Conservation (phyloP, 495 filamentous ascomycete genomes). For the Neurospora sp. region DNA sequence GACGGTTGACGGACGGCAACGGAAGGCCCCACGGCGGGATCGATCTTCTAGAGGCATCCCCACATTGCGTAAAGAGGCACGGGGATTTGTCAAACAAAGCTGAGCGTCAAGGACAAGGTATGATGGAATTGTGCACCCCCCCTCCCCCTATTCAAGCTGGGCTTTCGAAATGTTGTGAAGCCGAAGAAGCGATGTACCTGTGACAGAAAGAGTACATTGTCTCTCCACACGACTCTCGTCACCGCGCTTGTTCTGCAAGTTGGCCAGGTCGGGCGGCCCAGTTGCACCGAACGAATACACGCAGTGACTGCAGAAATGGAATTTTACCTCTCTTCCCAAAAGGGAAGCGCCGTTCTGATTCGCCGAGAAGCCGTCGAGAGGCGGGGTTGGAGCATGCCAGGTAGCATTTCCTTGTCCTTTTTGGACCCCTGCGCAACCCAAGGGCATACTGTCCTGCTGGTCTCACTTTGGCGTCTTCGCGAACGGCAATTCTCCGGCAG, state of each 20-base stretch:
- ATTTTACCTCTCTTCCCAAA: neutral
- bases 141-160: neutral
- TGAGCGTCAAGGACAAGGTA: neutral
- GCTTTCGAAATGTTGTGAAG: neutral
- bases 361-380: neutral
- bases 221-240: neutral
- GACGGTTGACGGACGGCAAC: neutral
- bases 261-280: neutral
- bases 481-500: neutral
- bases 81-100: neutral
- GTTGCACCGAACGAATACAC: neutral
- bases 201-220: neutral
- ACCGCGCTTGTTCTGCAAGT: neutral
- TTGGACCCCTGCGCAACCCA: neutral
- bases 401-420: neutral
- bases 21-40: neutral
- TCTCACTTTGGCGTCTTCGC: neutral
- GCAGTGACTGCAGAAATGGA: neutral
- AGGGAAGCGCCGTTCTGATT: neutral
- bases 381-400: neutral
- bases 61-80: neutral
- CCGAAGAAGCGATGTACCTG: neutral
- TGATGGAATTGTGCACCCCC: neutral
- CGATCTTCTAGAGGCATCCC: neutral
- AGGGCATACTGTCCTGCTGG: neutral